A percentile compares a stretch with the other conserved stretches of the same genome.
These are phyloP conservation scores for Sporothrix mexicana DNA, from an alignment of 2,329 filamentous ascomycete species.

Conservation along the genomic window DNA sequence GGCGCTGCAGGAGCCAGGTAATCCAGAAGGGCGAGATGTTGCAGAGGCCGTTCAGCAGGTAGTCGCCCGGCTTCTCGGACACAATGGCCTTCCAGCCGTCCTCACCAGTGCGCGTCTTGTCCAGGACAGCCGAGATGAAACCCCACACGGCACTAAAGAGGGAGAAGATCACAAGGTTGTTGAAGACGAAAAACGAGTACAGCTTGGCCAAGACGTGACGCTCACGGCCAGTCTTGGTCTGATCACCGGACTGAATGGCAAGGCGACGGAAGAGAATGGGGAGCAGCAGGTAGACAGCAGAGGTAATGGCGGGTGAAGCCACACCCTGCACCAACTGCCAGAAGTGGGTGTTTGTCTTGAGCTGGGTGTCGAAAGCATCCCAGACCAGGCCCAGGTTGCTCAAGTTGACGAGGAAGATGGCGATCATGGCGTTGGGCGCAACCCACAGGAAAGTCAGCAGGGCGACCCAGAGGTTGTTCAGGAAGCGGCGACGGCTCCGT, in stretches of 20 bases:
- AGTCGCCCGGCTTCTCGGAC: slow-evolving; percentile 65
- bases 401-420: slow-evolving; percentile 89
- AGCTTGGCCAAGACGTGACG: slow-evolving; percentile 88
- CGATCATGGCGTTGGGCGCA: slow-evolving; percentile 90
- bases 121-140: slow-evolving; percentile 70
- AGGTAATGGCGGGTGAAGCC: slow-evolving; percentile 83
- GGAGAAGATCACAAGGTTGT: slow-evolving; percentile 94
- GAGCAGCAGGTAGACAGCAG: slow-evolving; percentile 82
- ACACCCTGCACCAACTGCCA: slow-evolving; percentile 96
- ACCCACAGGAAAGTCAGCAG: slow-evolving; percentile 85
- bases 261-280: slow-evolving; percentile 91
- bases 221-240: slow-evolving; percentile 90
- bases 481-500: slow-evolving; percentile 72
- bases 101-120: slow-evolving; percentile 59
- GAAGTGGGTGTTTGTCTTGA: slow-evolving; percentile 66
- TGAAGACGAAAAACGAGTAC: slow-evolving; percentile 96
- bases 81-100: slow-evolving; percentile 73
- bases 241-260: slow-evolving; percentile 81
- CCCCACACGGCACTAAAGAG: slow-evolving; percentile 83
- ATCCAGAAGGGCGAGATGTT: slow-evolving; percentile 90
- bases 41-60: slow-evolving; percentile 73
- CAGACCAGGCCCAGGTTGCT: slow-evolving; percentile 80
- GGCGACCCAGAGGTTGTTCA: slow-evolving; percentile 84
- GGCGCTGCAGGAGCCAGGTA: slow-evolving; percentile 89
- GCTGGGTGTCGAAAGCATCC: slow-evolving; percentile 70